A percentile compares a stretch with the other conserved stretches of the same genome.
These are phyloP conservation scores for Trametes hirsuta DNA, from an alignment of 1,284 basidiomycete genomes.

Conservation along the genomic window DNA sequence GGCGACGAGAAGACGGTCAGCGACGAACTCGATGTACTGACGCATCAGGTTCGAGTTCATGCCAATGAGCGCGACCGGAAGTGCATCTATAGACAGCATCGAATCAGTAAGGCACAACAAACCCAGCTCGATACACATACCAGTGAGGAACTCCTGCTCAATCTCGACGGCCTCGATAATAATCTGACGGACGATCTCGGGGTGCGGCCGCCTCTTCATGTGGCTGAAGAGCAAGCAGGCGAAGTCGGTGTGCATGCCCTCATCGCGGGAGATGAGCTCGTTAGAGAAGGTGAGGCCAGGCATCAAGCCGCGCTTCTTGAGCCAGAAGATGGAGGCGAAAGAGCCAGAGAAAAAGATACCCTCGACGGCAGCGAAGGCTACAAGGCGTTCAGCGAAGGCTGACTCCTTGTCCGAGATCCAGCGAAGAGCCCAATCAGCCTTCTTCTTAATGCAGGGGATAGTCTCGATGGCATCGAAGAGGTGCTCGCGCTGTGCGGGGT, in stretches of 20 bases:
- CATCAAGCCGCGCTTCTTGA: slow-evolving; percentile 99
- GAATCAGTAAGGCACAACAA: neutral
- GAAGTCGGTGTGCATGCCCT: slow-evolving; percentile 98
- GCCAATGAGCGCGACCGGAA: slow-evolving; percentile 75
- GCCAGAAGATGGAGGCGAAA: slow-evolving; percentile 96
- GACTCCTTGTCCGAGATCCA: slow-evolving; percentile 91
- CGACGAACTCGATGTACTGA: slow-evolving; percentile 97
- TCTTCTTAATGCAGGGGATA: slow-evolving; percentile 90
- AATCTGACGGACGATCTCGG: slow-evolving; percentile 71
- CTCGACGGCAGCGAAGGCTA: slow-evolving; percentile 98
- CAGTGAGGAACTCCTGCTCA: slow-evolving; percentile 70
- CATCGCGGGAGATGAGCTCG: slow-evolving; percentile 96
- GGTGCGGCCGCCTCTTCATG: slow-evolving; percentile 79
- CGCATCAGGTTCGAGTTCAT: slow-evolving; percentile 89
- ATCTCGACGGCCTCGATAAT: slow-evolving; percentile 73
- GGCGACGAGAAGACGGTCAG: slow-evolving; percentile 87
- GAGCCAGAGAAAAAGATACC: slow-evolving; percentile 98
- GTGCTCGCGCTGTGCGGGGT: slow-evolving; percentile 80
- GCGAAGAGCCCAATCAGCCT: slow-evolving; percentile 91
- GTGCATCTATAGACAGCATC: slow-evolving; percentile 52
- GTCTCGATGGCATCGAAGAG: slow-evolving; percentile 96
- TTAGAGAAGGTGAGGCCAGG: slow-evolving; percentile 98
- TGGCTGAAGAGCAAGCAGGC: slow-evolving; percentile 95
- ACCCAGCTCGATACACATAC: slow-evolving; percentile 26
- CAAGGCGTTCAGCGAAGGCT: slow-evolving; percentile 89